A percentile compares a stretch with the other conserved stretches of the same genome.
Conservation (phyloP, 2,329 filamentous ascomycete species). For the Aspergillus quadricinctus region DNA sequence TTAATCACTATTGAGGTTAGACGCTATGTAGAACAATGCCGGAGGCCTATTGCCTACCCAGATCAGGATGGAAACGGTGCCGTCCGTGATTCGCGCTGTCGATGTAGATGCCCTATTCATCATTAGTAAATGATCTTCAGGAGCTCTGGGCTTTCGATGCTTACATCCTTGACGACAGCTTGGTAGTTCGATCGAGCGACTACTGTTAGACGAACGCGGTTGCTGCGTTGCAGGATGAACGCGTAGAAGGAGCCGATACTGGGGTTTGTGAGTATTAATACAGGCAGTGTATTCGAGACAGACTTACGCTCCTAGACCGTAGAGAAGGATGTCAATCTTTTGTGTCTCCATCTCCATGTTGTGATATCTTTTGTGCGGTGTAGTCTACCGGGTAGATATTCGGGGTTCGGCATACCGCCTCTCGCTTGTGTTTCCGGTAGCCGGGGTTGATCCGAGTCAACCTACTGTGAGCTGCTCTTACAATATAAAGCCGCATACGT, state of each 20-base stretch:
- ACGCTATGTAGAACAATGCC: too few species aligned
- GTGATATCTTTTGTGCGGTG: too few species aligned
- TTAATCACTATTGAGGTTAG: constrained; percentile 33
- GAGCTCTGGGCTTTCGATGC: neutral
- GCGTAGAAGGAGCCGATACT: constrained; percentile 58
- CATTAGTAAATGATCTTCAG: too few species aligned
- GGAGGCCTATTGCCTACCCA: too few species aligned
- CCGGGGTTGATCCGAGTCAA: too few species aligned
- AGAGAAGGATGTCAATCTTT: constrained; percentile 44
- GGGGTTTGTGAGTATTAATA: neutral
- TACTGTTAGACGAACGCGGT: constrained; percentile 39
- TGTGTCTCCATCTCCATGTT: neutral
- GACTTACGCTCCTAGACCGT: constrained; percentile 53
- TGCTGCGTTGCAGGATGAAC: constrained; percentile 46
- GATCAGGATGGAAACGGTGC: constrained; percentile 28
- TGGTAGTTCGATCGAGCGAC: constrained; percentile 46
- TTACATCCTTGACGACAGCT: constrained; percentile 37
- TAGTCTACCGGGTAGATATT: too few species aligned
- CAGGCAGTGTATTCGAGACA: neutral
- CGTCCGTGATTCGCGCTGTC: constrained; percentile 41
- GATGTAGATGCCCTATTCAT: constrained; percentile 38
- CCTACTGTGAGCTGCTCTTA: too few species aligned
- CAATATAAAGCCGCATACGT: too few species aligned
- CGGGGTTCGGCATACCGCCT: too few species aligned
- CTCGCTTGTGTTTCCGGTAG: too few species aligned